phyloP scores from a whole-genome alignment of 257 asterid genomes.

The Solanum dulcamara region DNA sequence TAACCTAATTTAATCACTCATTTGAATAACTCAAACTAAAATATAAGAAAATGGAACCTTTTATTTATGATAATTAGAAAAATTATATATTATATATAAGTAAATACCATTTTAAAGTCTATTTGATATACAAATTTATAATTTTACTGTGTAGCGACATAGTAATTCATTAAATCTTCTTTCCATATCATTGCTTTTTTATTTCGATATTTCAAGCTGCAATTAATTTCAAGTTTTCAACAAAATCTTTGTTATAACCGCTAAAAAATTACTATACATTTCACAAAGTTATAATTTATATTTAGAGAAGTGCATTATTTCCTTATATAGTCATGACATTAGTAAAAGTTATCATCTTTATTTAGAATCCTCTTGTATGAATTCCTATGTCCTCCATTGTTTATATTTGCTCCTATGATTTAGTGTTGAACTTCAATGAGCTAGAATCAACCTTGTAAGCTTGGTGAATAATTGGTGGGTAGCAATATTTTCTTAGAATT shows the following conservation, averaged over 20 bases:
- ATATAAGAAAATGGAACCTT: too few relatives aligned
- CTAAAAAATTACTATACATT: background rate
- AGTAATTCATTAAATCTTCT: background rate
- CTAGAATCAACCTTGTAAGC: background rate
- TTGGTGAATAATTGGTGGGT: background rate
- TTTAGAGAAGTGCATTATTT: background rate
- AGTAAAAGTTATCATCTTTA: background rate
- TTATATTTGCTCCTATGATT: background rate
- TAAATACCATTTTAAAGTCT: background rate
- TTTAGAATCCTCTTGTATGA: background rate
- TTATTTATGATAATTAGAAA: too few relatives aligned
- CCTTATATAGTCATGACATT: background rate
- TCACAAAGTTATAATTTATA: background rate
- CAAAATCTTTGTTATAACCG: background rate
- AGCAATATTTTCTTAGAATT: background rate
- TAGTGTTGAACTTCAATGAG: background rate
- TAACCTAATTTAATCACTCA: background rate
- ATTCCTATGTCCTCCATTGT: background rate
- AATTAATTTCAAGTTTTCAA: background rate
- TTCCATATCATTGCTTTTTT: background rate
- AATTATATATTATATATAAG: background rate
- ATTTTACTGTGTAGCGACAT: background rate
- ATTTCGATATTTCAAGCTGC: background rate
- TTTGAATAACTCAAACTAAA: too few relatives aligned
- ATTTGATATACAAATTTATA: too few relatives aligned